Conservation (phyloP, 257 asterid genomes). For the Hygrophila difformis region DNA sequence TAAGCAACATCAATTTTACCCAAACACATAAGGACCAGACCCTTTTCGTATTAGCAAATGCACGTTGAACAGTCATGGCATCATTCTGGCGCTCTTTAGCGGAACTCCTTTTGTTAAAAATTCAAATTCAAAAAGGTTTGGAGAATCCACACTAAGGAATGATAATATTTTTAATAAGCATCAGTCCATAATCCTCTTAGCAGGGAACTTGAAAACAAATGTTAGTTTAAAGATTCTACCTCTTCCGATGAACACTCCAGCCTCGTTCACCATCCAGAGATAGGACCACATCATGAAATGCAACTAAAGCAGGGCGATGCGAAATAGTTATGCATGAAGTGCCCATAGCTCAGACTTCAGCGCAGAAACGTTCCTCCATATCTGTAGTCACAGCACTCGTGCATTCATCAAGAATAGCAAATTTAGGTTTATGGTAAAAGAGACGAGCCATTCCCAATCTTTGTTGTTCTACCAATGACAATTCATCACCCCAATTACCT, state of each 20-base stretch:
- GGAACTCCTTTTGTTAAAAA: no score
- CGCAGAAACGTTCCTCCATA: conserved; percentile 98
- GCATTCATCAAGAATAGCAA: conserved; percentile 95
- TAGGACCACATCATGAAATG: conserved; percentile 92
- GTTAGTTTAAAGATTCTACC: conserved; percentile 32
- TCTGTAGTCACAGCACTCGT: conserved; percentile 98
- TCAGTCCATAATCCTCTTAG: conserved; percentile 2
- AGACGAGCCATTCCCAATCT: conserved; percentile 99
- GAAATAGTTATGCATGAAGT: conserved; percentile 97
- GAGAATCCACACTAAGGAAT: conserved; percentile 56
- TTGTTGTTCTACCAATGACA: conserved; percentile 95
- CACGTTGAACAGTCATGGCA: no score
- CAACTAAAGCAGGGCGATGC: conserved; percentile 98
- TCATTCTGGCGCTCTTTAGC: no score
- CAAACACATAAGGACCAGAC: no score
- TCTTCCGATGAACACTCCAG: conserved; percentile 80
- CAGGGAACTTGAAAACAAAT: conserved; percentile 7
- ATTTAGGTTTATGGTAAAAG: conserved; percentile 94
- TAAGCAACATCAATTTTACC: no score
- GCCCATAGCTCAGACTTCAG: conserved; percentile 97
- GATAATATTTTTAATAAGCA: conserved; percentile 17
- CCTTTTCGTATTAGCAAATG: no score
- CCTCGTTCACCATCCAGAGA: conserved; percentile 99
- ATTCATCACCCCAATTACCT: conserved; percentile 98
- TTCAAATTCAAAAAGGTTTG: no score